These are phyloP conservation scores for Colletotrichum tamarilloi DNA, from an alignment of 2,329 filamentous ascomycete species.

Conservation along the genomic window DNA sequence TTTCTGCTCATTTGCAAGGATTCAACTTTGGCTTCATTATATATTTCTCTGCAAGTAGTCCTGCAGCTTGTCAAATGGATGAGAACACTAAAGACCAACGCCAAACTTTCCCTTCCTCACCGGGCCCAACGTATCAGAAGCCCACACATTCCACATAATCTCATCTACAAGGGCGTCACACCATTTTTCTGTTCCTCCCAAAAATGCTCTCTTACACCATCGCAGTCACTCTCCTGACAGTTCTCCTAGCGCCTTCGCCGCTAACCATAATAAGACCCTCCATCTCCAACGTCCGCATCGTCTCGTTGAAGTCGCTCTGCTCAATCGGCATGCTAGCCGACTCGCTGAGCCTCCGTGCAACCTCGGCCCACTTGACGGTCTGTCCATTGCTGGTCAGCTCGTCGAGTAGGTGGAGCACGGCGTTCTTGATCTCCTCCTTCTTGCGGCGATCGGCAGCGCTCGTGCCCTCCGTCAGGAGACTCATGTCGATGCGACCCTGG, in stretches of 20 bases:
- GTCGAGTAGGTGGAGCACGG: constrained; percentile 79
- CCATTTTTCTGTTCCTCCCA: neutral
- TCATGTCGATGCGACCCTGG: constrained; percentile 96
- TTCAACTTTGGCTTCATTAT: neutral
- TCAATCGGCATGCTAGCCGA: constrained; percentile 78
- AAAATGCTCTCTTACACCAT: constrained; percentile 45
- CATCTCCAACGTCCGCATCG: constrained; percentile 81
- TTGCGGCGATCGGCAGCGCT: constrained; percentile 86
- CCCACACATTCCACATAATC: constrained; percentile 28
- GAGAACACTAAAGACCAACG: constrained; percentile 6
- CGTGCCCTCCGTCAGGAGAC: constrained; percentile 92
- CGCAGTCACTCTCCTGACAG: constrained; percentile 78
- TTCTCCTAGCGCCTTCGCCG: constrained; percentile 87
- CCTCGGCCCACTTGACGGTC: constrained; percentile 81
- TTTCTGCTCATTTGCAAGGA: neutral
- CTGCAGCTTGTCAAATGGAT: neutral
- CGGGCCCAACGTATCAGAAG: constrained; percentile 55
- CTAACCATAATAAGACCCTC: constrained; percentile 84
- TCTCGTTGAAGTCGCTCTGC: constrained; percentile 83
- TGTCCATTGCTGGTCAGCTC: constrained; percentile 78
- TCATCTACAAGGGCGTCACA: constrained; percentile 8
- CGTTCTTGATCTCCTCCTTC: constrained; percentile 85
- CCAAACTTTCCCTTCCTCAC: constrained; percentile 43
- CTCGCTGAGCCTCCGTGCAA: constrained; percentile 79
- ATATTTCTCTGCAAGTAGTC: neutral